Evolutionary conservation across 192 early-diverging fungal species (phyloP), one percentile per base, ranked within the genome.

Genomic region (Coemansia sp.): DNA sequence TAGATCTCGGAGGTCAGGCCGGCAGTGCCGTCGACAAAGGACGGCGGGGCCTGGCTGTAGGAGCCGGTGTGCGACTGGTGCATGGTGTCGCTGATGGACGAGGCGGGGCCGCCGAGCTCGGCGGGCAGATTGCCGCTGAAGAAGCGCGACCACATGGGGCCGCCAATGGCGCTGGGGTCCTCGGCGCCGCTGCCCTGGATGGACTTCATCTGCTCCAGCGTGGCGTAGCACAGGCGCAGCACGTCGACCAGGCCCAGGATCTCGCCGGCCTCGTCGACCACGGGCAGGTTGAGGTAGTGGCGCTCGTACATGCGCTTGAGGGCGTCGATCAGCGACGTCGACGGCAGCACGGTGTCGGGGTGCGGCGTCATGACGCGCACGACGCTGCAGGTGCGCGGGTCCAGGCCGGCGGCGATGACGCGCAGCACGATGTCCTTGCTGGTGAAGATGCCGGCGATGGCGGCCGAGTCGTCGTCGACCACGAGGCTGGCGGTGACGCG

Each of bases 351-450:
- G 9, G 90, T 90, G 77, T 94, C 92, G 7, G 93, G 93, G 61
- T 94, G 89, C 58, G 93, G 93, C 8, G 93, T 94, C 97, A 99
- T 99, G 13, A 99, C 97, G 68, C 95, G 90, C 25, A 96, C 92
- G 38, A 99, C 95, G 47, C 90, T 90, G 70, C 94, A 96, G 26
- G 88, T 93, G 55, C 84, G 84, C 64, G 97, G 94, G 70, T 94
- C 90, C 55, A 97, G 78, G 16, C 91, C 88, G 65, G 92, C 92
- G 34, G 93, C 93, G 66, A 94, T 90, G 20, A 94, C 93, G 61
- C 93, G 88, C 52, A 94, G 86, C 39, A 94, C 92, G 57, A 94
- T 86, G 74, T 94, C 92, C 72, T 92, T 93, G 75, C 89, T 91
- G 18, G 95, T 97, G 74, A 97, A 95, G 62, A 97, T 97, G 61